Base-by-base conservation (phyloP, 1,139 yeast genomes). In the Yamadazyma pseudoaaseri region DNA sequence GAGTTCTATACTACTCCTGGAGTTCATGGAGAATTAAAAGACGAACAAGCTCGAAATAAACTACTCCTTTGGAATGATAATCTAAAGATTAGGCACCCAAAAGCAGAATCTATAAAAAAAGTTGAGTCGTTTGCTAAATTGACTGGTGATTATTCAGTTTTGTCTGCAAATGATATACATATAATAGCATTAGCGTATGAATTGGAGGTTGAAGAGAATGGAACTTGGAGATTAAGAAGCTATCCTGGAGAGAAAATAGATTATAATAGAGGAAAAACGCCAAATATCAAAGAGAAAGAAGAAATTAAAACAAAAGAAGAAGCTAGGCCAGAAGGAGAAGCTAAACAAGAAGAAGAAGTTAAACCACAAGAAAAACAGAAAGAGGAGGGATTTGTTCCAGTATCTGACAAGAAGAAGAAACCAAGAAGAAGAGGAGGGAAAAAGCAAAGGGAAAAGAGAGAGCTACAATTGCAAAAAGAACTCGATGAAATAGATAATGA, bases 151-250 rank as follows among this genome's bases (percentile, higher is more conserved):
- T 84, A 71, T 46, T 68, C 86, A 3, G 97, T 92, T 4, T 70
- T 94, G 41, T 86, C 96, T 43, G 76, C 81, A 10, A 90, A 95
- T 44, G 99, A 92, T 81, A 67, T 94, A 30, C 96, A 89, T 52
- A 81, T 94, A 37, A 73, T 94, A 41, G 98, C 99, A 0, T 69
- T 92, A 47, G 81, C 96, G 2, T 87, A 89, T 54, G 97, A 92
- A 55, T 60, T 94, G 33, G 96, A 90, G 45, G 69, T 71, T 30
- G 92, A 86, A 53, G 51, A 70, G 36, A 81, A 82, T 47, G 94
- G 94, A 11, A 80, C 76, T 36, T 70, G 79, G 73, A 70, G 84
- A 49, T 63, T 86, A 42, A 75, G 96, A 59, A 76, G 69, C 39
- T 72, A 51, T 39, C 96, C 96, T 0, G 95, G 95, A 12, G 85